Evolutionary conservation across 495 filamentous ascomycete species (phyloP), one percentile per base, ranked within the genome.

Genomic region (Aspergillus ostianus): DNA sequence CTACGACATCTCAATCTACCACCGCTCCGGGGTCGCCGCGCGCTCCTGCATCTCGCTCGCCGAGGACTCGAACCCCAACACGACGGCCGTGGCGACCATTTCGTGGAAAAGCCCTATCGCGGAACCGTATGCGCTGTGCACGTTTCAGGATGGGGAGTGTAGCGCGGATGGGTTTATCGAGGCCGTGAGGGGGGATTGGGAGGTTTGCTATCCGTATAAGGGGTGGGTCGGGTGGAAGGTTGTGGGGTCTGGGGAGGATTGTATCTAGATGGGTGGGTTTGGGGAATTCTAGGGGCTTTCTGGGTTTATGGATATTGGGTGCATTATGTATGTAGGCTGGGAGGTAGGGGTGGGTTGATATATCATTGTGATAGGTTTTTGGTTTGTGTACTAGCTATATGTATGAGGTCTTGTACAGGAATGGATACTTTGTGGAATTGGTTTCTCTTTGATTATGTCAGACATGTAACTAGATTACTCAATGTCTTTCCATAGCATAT

Each of bases 41-140:
- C 49, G 57, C 3, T 17, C 21, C 5, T 69, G 70, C 44, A 19
- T 55, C 21, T 15, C 48, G 4, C 44, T 74, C 10, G 8, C 18
- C 4, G 10, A 2, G 12, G 36, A 57, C 17, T 12, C 47, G 0
- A 46, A 18, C 2, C 17, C 55, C 19, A 69, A 73, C 30, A 15
- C 49, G 0, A 55, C 55, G 3, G 45, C 54, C 2, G 59, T 73
- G 49, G 65, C 72, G 52, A 72, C 64, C 27, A 59, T 74, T 51
- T 68, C 67, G 19, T 74, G 69, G 65, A 74, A 74, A 58, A 72
- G 69, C 61, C 70, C 8, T 15, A 10, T 20, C 19, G 50, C 2
- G 9, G 51, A 3, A 54, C 46, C 17, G 41, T 61, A 66, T 32
- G 65, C 69, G 55, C 57, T 74, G 26, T 73, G 72, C 51, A 60